Evolutionary conservation across 345 rosid species (phyloP), one percentile per base, ranked within the genome.

Genomic region (Syzygium grande): DNA sequence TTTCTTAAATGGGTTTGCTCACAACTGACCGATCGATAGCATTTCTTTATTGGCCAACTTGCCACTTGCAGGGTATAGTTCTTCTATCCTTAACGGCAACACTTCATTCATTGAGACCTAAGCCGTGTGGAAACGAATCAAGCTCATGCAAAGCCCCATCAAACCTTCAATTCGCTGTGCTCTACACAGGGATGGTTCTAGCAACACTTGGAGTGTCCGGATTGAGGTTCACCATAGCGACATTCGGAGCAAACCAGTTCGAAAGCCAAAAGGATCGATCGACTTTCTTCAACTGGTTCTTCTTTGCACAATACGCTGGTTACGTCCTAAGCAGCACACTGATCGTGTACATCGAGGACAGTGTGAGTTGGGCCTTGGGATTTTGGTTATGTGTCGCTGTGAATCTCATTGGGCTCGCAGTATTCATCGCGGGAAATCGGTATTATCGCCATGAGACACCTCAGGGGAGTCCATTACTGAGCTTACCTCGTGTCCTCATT

Each of bases 261-360:
- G 84, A 89, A 19, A 87, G 90, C n/a, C 88, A 86, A 11, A 87
- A 90, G 46, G 91, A 92, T 85, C 92, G 88, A 90, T 89, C 58
- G 17, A 65, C 58, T n/a, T 95, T 92, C 89, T 95, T 94, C 89
- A 92, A 92, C 85, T 93, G 93, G 94, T 94, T 58, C 56, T 90
- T 93, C 88, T 77, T 93, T 51, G 86, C 87, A 2, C 3, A 88
- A 43, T 91, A 94, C 56, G n/a, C 84, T 0, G 87, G 88, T 3
- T 68, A 61, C 2, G 88, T 88, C 22, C 52, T 90, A 23, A 85
- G 92, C 46, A 51, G 87, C 4, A 93, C 94, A 0, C 91, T 87
- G 0, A 38, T 94, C 84, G 93, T 93, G 16, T 92, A 93, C 17
- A 51, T 92, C 5, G 90, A 93, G 83, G 94, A 93, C 38, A 93